Conservation (phyloP, 306 rosid genomes). For the Macrotyloma uniflorum region DNA sequence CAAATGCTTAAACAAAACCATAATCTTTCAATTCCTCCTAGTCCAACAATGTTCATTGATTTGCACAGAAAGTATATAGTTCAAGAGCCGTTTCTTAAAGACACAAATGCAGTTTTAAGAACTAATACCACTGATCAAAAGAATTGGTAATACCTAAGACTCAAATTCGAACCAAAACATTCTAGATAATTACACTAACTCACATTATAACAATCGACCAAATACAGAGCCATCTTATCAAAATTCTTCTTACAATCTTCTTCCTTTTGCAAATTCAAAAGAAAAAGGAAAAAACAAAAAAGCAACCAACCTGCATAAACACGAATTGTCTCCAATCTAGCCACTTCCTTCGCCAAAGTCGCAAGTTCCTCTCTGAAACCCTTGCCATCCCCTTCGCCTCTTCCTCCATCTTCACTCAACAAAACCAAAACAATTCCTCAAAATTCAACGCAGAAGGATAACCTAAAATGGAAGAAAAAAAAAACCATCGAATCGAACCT, state of each 20-base stretch:
- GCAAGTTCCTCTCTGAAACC: constrained; percentile 82
- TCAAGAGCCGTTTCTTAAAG: neutral
- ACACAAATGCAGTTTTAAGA: constrained; percentile 1
- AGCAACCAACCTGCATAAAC: constrained; percentile 68
- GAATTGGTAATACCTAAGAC: neutral
- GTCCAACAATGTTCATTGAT: neutral
- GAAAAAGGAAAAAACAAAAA: neutral
- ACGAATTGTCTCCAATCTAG: constrained; percentile 83
- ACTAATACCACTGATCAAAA: neutral
- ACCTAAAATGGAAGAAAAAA: neutral
- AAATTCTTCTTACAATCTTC: neutral
- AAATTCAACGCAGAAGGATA: constrained; percentile 7
- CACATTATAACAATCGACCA: neutral
- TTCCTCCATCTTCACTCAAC: constrained; percentile 51
- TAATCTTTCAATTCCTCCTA: neutral
- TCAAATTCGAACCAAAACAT: neutral
- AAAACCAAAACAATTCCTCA: constrained; percentile 26
- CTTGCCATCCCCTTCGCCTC: constrained; percentile 48
- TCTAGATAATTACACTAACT: neutral
- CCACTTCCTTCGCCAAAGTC: constrained; percentile 90
- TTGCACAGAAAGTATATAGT: neutral
- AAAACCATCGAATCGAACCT: constrained; percentile 40
- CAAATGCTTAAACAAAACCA: constrained; percentile 3
- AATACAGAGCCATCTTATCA: neutral
- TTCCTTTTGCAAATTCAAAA: constrained; percentile 18